A percentile compares a stretch with the other conserved stretches of the same genome.
phyloP scores from a whole-genome alignment of 306 rosid genomes.

The Cicer arietinum region DNA sequence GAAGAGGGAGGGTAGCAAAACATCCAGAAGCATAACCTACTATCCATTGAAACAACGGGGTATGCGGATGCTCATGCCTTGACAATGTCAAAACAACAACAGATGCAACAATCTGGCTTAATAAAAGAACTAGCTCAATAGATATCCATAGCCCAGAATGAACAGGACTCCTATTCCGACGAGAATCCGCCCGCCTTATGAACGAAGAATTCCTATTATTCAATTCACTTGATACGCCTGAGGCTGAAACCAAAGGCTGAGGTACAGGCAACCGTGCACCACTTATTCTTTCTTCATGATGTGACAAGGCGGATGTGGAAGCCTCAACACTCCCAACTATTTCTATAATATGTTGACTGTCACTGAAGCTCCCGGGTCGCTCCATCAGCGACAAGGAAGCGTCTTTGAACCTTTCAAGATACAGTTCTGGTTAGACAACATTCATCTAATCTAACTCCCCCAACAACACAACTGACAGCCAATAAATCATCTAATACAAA shows the following conservation, averaged over 20 bases:
- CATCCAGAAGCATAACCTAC: slow-evolving; percentile 94
- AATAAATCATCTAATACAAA: slow-evolving; percentile 48
- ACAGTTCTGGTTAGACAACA: slow-evolving; percentile 57
- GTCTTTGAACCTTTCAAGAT: slow-evolving; percentile 56
- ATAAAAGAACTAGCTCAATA: slow-evolving; percentile 75
- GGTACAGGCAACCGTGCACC: slow-evolving; percentile 45
- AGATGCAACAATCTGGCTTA: slow-evolving; percentile 90
- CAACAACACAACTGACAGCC: slow-evolving; percentile 46
- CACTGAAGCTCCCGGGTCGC: slow-evolving; percentile 48
- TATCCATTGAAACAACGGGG: slow-evolving; percentile 90
- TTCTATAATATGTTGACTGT: slow-evolving; percentile 66
- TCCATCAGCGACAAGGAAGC: slow-evolving; percentile 69
- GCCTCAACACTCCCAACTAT: slow-evolving; percentile 59
- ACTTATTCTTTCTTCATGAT: slow-evolving; percentile 61
- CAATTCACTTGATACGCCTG: slow-evolving; percentile 60
- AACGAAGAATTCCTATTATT: slow-evolving; percentile 70
- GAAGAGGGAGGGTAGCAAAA: slow-evolving; percentile 90
- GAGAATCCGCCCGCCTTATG: slow-evolving; percentile 75
- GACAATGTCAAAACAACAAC: slow-evolving; percentile 80
- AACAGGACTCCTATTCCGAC: slow-evolving; percentile 83
- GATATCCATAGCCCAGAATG: slow-evolving; percentile 96
- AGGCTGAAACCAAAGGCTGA: slow-evolving; percentile 54
- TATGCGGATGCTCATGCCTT: slow-evolving; percentile 74
- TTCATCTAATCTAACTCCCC: slow-evolving; percentile 74
- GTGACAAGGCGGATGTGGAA: slow-evolving; percentile 58